A percentile compares a stretch with the other conserved stretches of the same genome.
Evolutionary conservation across 495 filamentous ascomycete genomes (phyloP).

Genomic region (Tirmania nivea): DNA sequence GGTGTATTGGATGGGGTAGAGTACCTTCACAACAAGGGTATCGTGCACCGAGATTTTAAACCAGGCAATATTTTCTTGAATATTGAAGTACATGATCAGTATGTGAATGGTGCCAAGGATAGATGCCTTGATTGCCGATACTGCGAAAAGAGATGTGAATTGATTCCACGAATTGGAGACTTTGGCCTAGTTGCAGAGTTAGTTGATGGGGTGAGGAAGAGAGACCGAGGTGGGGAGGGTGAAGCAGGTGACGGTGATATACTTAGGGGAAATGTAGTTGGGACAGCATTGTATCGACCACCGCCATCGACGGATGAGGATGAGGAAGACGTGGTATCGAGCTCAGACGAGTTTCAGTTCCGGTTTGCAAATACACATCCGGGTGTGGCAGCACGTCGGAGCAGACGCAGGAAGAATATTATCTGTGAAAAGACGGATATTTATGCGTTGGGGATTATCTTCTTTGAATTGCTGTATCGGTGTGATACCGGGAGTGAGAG

Average conservation of each 20-base stretch:
- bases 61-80: slow-evolving; percentile 98
- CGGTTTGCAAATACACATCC: not conserved
- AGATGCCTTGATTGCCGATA: no score
- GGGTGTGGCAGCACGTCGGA: not conserved
- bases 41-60: slow-evolving; percentile 96
- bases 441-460: slow-evolving; percentile 28
- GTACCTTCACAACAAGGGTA: slow-evolving; percentile 67
- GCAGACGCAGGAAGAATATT: not conserved
- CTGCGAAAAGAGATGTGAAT: not conserved
- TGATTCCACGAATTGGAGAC: slow-evolving; percentile 31
- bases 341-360: not conserved
- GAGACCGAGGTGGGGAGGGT: not conserved
- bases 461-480: slow-evolving; percentile 28
- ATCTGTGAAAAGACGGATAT: slow-evolving; percentile 17
- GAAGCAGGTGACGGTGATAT: not conserved
- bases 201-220: slow-evolving; percentile 7
- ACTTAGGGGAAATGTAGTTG: not conserved
- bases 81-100: slow-evolving; percentile 54
- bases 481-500: slow-evolving; percentile 29
- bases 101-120: not conserved
- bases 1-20: slow-evolving; percentile 59
- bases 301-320: not conserved
- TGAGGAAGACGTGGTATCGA: not conserved
- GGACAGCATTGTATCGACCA: not conserved
- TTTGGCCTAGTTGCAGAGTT: slow-evolving; percentile 29